Evolutionary conservation across 1,284 basidiomycete genomes (phyloP), one percentile per base, ranked within the genome.

Genomic region (Rhodotorula mucilaginosa): DNA sequence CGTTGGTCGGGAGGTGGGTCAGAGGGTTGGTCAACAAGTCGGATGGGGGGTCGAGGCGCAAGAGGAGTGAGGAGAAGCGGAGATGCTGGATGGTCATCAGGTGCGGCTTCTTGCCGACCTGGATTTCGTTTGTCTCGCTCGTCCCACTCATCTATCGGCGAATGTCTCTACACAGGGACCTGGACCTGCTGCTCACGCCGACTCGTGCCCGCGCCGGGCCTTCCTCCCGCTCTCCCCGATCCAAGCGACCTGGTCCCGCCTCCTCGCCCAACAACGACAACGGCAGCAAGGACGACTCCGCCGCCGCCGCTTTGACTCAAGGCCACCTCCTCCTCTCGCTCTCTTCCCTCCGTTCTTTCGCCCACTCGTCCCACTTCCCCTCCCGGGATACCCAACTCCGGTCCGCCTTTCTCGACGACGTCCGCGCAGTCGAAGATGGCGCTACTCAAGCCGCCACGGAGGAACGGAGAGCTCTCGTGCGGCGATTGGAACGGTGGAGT

Each of bases 321-420:
- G 82, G 85, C 29, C 75, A 83, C 64, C 76, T 86, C 23, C 82
- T 86, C 56, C 81, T 86, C 44, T 79, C 80, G 6, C 81, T 83
- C 23, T 79, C 79, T 0, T 77, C 79, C 0, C 78, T 83, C 58
- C 77, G 83, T 15, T 70, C 79, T 3, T 83, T 82, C 80, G 82
- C 82, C 3, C 70, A 57, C 70, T 79, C 74, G 49, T 74, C 29
- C 21, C 64, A 64, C 49, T 77, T 74, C 73, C 79, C 78, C n/a
- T 76, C 73, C 12, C 59, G 72, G 12, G 79, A 79, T 18, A 76
- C 79, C 31, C 83, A 86, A 26, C 80, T 90, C n/a, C 85, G 87
- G 23, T 85, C 88, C 69, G 89, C 88, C 1, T 94, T 97, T 81
- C 81, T 97, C 75, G 88, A 91, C 68, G 96, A 99, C 79, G 86